Evolutionary conservation across 2,329 filamentous ascomycete species (phyloP).

Genomic region (Sporothrix luriei): DNA sequence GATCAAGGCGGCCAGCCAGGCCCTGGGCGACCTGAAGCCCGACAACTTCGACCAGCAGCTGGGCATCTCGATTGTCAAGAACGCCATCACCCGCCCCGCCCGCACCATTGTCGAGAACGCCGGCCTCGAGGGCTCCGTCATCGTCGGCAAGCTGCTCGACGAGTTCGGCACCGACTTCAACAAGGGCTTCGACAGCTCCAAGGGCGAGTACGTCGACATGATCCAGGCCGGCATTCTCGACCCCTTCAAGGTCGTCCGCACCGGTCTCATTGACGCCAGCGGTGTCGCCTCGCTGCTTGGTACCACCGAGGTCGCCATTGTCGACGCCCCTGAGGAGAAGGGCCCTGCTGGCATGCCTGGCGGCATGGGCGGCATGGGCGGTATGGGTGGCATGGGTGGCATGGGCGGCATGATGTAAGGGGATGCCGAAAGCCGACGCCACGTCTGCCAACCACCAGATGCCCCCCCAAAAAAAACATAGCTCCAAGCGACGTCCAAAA

Average conservation of each 20-base stretch:
- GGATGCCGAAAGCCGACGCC: too few relatives aligned
- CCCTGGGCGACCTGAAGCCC: slow-evolving; percentile 78
- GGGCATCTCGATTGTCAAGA: slow-evolving; percentile 96
- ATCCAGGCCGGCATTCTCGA: slow-evolving; percentile 95
- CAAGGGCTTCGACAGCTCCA: slow-evolving; percentile 95
- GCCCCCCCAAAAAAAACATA: slow-evolving; percentile 40
- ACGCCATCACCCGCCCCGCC: slow-evolving; percentile 92
- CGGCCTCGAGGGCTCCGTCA: slow-evolving; percentile 89
- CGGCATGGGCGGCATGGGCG: slow-evolving; percentile 62
- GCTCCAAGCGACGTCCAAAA: slow-evolving; percentile 11
- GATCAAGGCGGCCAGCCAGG: slow-evolving; percentile 93
- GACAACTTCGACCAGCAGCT: slow-evolving; percentile 99
- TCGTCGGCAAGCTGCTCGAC: slow-evolving; percentile 97
- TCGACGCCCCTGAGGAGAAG: slow-evolving; percentile 95
- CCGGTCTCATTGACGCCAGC: slow-evolving; percentile 88
- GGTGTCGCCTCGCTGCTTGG: slow-evolving; percentile 96
- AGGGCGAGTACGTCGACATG: slow-evolving; percentile 99
- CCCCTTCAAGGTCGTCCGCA: slow-evolving; percentile 98
- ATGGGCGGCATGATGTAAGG: slow-evolving; percentile 66
- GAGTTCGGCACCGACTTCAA: slow-evolving; percentile 93
- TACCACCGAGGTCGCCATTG: slow-evolving; percentile 97
- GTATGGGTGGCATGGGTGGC: slow-evolving; percentile 56
- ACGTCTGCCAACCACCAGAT: neutral
- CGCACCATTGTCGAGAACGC: slow-evolving; percentile 97
- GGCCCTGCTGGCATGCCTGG: slow-evolving; percentile 60